phyloP scores from a whole-genome alignment of 371 early-diverging fungal species.

The Apophysomyces ossiformis region DNA sequence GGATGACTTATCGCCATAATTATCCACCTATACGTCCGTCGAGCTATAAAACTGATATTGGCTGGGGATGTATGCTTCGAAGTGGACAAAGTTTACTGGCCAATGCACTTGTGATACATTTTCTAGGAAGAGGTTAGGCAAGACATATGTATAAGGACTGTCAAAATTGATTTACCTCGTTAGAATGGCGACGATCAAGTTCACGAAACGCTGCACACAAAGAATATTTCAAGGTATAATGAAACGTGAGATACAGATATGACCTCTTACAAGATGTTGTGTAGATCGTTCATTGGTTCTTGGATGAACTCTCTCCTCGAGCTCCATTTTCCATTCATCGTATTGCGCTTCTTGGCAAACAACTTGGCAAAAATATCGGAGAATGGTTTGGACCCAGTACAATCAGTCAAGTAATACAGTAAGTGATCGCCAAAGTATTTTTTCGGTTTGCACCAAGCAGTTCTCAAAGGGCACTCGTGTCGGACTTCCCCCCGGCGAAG shows the following conservation, averaged over 20 bases:
- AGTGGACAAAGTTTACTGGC: slow-evolving; percentile 94
- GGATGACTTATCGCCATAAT: slow-evolving; percentile 93
- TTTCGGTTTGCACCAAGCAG: slow-evolving; percentile 6
- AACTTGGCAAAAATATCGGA: slow-evolving; percentile 88
- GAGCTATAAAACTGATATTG: slow-evolving; percentile 82
- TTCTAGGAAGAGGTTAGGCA: slow-evolving; percentile 66
- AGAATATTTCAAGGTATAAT: slow-evolving; percentile 50
- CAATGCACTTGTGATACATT: slow-evolving; percentile 77
- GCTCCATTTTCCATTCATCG: slow-evolving; percentile 92
- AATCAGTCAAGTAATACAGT: slow-evolving; percentile 89
- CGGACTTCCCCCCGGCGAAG: slow-evolving; percentile 62
- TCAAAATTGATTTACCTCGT: slow-evolving; percentile 14
- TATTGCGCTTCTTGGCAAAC: slow-evolving; percentile 84
- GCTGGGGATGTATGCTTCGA: slow-evolving; percentile 98
- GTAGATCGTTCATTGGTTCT: slow-evolving; percentile 81
- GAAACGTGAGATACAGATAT: slow-evolving; percentile 10
- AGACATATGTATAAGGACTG: not conserved
- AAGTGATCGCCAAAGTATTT: slow-evolving; percentile 26
- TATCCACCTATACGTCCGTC: slow-evolving; percentile 86
- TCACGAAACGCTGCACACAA: slow-evolving; percentile 39
- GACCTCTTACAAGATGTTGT: slow-evolving; percentile 13
- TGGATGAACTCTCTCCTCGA: slow-evolving; percentile 76
- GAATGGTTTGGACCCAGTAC: slow-evolving; percentile 97
- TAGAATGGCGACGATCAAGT: slow-evolving; percentile 57
- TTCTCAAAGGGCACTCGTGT: slow-evolving; percentile 65